Evolutionary conservation across 2,329 filamentous ascomycete species (phyloP).

Genomic region (Westerdykella ornata): DNA sequence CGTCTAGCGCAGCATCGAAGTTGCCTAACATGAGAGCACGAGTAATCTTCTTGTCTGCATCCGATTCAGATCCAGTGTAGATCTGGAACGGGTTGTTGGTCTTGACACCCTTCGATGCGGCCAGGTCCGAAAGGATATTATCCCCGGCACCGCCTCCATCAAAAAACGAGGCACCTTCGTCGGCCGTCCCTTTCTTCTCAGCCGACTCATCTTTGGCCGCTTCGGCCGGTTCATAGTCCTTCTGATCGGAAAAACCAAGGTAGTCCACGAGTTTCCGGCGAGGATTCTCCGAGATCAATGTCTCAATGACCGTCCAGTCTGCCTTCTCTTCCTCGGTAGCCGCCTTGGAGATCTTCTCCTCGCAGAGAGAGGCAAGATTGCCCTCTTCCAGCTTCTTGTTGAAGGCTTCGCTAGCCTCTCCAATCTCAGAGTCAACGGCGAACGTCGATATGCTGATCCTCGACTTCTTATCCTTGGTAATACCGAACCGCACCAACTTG

Average conservation of each 20-base stretch:
- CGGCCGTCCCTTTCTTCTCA: slow-evolving; percentile 42
- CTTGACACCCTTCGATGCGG: slow-evolving; percentile 83
- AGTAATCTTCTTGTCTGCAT: slow-evolving; percentile 80
- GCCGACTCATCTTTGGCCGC: slow-evolving; percentile 34
- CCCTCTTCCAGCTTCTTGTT: slow-evolving; percentile 74
- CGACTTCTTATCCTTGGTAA: slow-evolving; percentile 61
- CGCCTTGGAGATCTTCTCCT: slow-evolving; percentile 66
- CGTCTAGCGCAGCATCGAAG: slow-evolving; percentile 81
- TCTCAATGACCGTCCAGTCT: slow-evolving; percentile 93
- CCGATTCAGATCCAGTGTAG: slow-evolving; percentile 73
- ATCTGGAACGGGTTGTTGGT: slow-evolving; percentile 93
- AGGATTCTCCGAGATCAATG: slow-evolving; percentile 77
- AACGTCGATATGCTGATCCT: slow-evolving; percentile 82
- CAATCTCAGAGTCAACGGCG: slow-evolving; percentile 77
- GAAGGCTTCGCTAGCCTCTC: slow-evolving; percentile 77
- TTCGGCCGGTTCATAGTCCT: slow-evolving; percentile 37
- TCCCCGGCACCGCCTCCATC: slow-evolving; percentile 63
- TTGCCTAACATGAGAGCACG: slow-evolving; percentile 81
- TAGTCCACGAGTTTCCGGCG: slow-evolving; percentile 80
- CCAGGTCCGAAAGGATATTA: slow-evolving; percentile 77
- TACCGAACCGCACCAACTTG: slow-evolving; percentile 72
- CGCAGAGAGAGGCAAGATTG: slow-evolving; percentile 71
- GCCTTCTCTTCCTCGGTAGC: slow-evolving; percentile 86
- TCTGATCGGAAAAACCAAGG: slow-evolving; percentile 69
- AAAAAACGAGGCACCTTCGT: slow-evolving; percentile 67